Conservation (phyloP, 2,329 filamentous ascomycete genomes). For the Ophioceras dolichostomum region DNA sequence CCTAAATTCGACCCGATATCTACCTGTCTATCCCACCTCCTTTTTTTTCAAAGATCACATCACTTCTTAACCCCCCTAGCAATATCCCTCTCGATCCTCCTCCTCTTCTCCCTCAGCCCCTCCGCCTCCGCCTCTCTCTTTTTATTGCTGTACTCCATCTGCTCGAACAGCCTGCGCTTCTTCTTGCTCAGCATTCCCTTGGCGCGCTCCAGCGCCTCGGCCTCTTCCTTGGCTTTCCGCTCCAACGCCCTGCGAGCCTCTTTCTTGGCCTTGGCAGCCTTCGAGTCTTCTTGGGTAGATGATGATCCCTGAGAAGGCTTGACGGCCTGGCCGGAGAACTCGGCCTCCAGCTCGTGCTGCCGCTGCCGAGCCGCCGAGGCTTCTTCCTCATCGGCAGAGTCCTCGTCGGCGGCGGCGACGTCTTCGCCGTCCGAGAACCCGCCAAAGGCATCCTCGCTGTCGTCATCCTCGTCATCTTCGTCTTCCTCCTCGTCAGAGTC, state of each 20-base stretch:
- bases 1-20: too few relatives aligned
- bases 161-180: slow-evolving; percentile 94
- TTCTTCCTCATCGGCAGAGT: slow-evolving; percentile 44
- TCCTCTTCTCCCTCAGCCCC: slow-evolving; percentile 76
- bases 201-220: slow-evolving; percentile 79
- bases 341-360: slow-evolving; percentile 85
- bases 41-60: background rate
- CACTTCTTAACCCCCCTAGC: too few relatives aligned
- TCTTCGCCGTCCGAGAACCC: slow-evolving; percentile 39
- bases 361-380: slow-evolving; percentile 54
- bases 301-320: too few relatives aligned
- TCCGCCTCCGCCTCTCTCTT: slow-evolving; percentile 86
- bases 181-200: slow-evolving; percentile 98
- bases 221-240: slow-evolving; percentile 61
- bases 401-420: slow-evolving; percentile 26
- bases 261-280: slow-evolving; percentile 45
- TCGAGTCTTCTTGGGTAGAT: background rate
- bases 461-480: slow-evolving; percentile 28
- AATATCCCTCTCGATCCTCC: slow-evolving; percentile 67
- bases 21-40: too few relatives aligned
- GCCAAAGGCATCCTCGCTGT: slow-evolving; percentile 31
- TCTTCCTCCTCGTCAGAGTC: slow-evolving; percentile 31
- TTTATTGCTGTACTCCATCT: slow-evolving; percentile 93
- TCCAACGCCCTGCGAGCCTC: slow-evolving; percentile 57
- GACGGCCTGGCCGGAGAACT: slow-evolving; percentile 60